Percentiles rank a stretch among this genome's conserved stretches.
These are phyloP conservation scores for Boletus sp. DNA, from an alignment of 768 basidiomycete genomes.

Conservation along the genomic window DNA sequence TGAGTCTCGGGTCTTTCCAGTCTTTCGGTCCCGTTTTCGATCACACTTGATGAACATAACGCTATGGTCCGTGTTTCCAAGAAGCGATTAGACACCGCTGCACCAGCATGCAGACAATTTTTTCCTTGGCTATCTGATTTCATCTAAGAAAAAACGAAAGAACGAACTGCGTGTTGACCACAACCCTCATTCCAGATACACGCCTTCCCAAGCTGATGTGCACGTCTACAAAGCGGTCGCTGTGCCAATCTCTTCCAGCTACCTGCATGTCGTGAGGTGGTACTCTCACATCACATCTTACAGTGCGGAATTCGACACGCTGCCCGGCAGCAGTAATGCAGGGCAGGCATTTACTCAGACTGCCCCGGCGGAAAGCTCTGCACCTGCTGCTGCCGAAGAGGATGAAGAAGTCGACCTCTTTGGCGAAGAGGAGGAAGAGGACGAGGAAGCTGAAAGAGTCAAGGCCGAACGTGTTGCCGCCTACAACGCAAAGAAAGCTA, in stretches of 20 bases:
- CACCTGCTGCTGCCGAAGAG: constrained; percentile 44
- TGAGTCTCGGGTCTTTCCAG: constrained; percentile 41
- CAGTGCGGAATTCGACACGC: constrained; percentile 66
- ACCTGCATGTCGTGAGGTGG: constrained; percentile 84
- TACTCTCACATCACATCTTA: constrained; percentile 93
- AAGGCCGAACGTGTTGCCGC: constrained; percentile 92
- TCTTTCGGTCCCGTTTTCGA: constrained; percentile 7
- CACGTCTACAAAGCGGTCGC: constrained; percentile 81
- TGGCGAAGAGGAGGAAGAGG: constrained; percentile 78
- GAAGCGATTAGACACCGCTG: constrained; percentile 92
- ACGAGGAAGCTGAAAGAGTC: constrained; percentile 80
- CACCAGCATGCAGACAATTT: constrained; percentile 66
- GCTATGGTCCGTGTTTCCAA: constrained; percentile 99
- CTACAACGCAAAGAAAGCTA: constrained; percentile 91
- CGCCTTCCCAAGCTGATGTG: constrained; percentile 92
- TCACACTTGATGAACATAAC: constrained; percentile 56
- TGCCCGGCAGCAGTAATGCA: constrained; percentile 84
- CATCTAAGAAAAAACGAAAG: constrained; percentile 5
- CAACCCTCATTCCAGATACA: constrained; percentile 53
- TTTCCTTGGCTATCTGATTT: constrained; percentile 72
- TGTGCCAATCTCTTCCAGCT: constrained; percentile 57
- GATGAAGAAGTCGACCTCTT: constrained; percentile 86
- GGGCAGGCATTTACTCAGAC: constrained; percentile 67
- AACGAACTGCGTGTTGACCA: constrained; percentile 3
- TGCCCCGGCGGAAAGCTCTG: constrained; percentile 39